Conservation (phyloP, 2,329 filamentous ascomycete species). For the Ophiostoma fasciatum region DNA sequence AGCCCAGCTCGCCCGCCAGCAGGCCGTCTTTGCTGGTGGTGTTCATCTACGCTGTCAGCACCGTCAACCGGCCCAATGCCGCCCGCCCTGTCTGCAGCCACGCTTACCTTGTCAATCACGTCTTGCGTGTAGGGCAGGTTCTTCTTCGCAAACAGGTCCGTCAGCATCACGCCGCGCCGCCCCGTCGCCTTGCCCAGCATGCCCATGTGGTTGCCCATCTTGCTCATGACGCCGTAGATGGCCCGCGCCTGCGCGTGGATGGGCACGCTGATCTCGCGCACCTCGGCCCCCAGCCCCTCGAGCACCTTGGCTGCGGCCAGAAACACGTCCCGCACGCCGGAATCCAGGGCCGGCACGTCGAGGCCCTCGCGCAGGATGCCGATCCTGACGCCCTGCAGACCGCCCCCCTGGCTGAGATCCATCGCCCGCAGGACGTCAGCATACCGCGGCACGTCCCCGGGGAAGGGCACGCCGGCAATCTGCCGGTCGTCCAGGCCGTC, state of each 20-base stretch:
- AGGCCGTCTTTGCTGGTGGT: neutral
- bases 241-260: conserved; percentile 29
- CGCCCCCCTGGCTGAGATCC: conserved; percentile 6
- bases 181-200: conserved; percentile 22
- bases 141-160: no score
- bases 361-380: conserved; percentile 31
- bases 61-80: no score
- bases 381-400: conserved; percentile 23
- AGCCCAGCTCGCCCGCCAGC: neutral
- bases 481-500: conserved; percentile 32
- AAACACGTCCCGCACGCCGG: conserved; percentile 22
- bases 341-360: conserved; percentile 21
- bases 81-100: no score
- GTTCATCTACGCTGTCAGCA: no score
- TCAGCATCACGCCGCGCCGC: conserved; percentile 12
- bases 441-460: conserved; percentile 19
- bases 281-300: conserved; percentile 24
- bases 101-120: no score
- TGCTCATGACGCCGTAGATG: conserved; percentile 32
- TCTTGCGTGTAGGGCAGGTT: no score
- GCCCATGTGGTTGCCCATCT: conserved; percentile 29
- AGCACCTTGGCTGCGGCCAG: conserved; percentile 21
- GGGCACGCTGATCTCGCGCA: conserved; percentile 31
- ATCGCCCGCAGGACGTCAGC: conserved; percentile 13
- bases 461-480: conserved; percentile 25